Evolutionary conservation across 768 basidiomycete species (phyloP), one percentile per base, ranked within the genome.

Genomic region (Sarcomyxa edulis): DNA sequence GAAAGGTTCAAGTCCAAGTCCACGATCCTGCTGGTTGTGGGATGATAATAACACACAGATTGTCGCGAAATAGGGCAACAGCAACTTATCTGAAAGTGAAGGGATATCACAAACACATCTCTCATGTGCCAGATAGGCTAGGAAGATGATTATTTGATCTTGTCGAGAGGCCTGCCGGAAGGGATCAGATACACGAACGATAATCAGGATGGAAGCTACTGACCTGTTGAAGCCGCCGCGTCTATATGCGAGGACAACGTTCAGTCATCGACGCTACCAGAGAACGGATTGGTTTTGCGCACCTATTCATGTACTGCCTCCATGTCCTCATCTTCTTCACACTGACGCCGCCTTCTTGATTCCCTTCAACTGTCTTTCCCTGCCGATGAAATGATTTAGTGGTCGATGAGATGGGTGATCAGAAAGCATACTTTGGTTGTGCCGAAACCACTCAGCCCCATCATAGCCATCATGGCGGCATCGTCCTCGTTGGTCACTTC

Each of bases 241-340:
- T 36, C 87, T 84, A 46, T 45, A n/a, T n/a, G n/a, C n/a, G n/a
- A n/a, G n/a, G n/a, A n/a, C n/a, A n/a, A n/a, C n/a, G n/a, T n/a
- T n/a, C 20, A 45, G 30, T 37, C 33, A 43, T 30, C 6, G 26
- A 45, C 19, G n/a, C 35, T n/a, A n/a, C n/a, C n/a, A n/a, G 6
- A n/a, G 32, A 31, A 21, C 18, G 20, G 18, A 11, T 7, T 11
- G 35, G 6, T 9, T 20, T 16, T 32, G 18, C n/a, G 9, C n/a
- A 45, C 79, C 92, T 76, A 59, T 97, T 97, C 95, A 99, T 99
- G 60, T 99, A 99, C 61, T 98, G 95, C 47, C 92, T 72, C 94
- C 92, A 95, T 18, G 90, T 94, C 44, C 91, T 70, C 40, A 76
- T 76, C 64, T 90, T 92, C 72, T 87, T 92, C 49, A 84, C 60